Evolutionary conservation across 352 stramenopile species (phyloP).

Genomic region (Phytopythium sindhum): DNA sequence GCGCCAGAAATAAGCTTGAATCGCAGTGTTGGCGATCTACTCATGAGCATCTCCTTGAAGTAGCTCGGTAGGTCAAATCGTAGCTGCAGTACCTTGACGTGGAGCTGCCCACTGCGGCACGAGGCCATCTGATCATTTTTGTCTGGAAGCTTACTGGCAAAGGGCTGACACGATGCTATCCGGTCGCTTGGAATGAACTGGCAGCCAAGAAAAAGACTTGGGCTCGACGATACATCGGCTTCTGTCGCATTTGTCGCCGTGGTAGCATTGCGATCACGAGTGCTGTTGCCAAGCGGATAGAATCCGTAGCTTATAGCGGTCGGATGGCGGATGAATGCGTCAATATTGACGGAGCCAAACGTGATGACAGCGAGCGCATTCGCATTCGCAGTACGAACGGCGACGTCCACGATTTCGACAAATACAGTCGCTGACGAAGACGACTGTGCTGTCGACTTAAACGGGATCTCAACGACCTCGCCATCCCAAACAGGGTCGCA

Average conservation of each 20-base stretch:
- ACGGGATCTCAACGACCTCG: constrained; percentile 26
- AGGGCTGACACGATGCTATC: constrained; percentile 5
- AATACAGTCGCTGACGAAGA: constrained; percentile 6
- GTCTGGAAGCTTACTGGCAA: constrained; percentile 1
- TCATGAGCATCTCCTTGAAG: constrained; percentile 17
- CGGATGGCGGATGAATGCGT: constrained; percentile 29
- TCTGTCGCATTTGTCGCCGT: not conserved
- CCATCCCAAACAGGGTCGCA: constrained; percentile 23
- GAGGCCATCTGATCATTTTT: constrained; percentile 1
- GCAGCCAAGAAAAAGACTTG: constrained; percentile 32
- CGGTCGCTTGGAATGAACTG: constrained; percentile 35
- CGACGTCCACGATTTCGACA: constrained; percentile 42
- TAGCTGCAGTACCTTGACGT: constrained; percentile 25
- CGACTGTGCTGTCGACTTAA: not conserved
- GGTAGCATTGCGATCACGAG: not conserved
- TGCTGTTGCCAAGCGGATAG: constrained; percentile 15
- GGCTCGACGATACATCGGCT: not conserved
- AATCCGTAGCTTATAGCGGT: constrained; percentile 27
- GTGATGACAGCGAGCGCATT: constrained; percentile 31
- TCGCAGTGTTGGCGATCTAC: constrained; percentile 9
- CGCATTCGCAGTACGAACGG: constrained; percentile 28
- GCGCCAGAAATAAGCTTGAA: constrained; percentile 8
- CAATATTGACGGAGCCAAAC: constrained; percentile 31
- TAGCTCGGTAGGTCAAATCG: constrained; percentile 18
- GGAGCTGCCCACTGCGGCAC: constrained; percentile 17